These are phyloP conservation scores for Trametes sanguinea DNA, from an alignment of 768 basidiomycete species.

Conservation along the genomic window DNA sequence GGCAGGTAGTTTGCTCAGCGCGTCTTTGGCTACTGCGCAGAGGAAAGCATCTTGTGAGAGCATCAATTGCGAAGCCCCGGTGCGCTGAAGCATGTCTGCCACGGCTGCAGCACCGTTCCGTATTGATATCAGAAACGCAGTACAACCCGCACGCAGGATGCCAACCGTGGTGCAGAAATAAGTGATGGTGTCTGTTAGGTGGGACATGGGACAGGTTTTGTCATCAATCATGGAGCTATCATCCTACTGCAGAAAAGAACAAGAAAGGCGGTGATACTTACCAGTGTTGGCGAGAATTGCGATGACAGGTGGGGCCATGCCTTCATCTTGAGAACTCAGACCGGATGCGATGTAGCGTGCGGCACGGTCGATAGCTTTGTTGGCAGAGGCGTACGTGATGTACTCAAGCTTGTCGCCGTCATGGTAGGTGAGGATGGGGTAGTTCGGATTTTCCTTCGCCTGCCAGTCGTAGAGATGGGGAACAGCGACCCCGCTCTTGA, in stretches of 20 bases:
- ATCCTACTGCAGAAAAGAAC: too few relatives aligned
- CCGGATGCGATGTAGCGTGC: conserved; percentile 17
- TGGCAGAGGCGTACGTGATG: conserved; percentile 30
- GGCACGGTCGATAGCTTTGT: conserved; percentile 32
- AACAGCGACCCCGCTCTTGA: conserved; percentile 23
- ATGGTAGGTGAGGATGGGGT: conserved; percentile 34
- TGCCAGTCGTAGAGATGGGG: conserved; percentile 41
- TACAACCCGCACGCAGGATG: conserved; percentile 23
- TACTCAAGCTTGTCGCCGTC: conserved; percentile 15
- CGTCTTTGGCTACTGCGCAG: neutral
- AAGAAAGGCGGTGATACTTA: neutral
- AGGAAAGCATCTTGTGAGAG: conserved; percentile 5
- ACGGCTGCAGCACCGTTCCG: conserved; percentile 36
- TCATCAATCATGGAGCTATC: too few relatives aligned
- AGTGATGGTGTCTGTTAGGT: conserved; percentile 29
- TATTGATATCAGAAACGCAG: conserved; percentile 37
- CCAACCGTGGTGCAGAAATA: conserved; percentile 24
- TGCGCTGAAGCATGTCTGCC: conserved; percentile 31
- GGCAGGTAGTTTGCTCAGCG: neutral
- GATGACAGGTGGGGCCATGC: conserved; percentile 22
- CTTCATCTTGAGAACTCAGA: neutral
- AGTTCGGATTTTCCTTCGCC: conserved; percentile 29
- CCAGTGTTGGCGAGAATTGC: conserved; percentile 27
- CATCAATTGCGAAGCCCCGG: conserved; percentile 8
- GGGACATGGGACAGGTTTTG: too few relatives aligned